Evolutionary conservation across 1,284 basidiomycete species (phyloP), one percentile per base, ranked within the genome.

Genomic region (Irpex rosettiformis): DNA sequence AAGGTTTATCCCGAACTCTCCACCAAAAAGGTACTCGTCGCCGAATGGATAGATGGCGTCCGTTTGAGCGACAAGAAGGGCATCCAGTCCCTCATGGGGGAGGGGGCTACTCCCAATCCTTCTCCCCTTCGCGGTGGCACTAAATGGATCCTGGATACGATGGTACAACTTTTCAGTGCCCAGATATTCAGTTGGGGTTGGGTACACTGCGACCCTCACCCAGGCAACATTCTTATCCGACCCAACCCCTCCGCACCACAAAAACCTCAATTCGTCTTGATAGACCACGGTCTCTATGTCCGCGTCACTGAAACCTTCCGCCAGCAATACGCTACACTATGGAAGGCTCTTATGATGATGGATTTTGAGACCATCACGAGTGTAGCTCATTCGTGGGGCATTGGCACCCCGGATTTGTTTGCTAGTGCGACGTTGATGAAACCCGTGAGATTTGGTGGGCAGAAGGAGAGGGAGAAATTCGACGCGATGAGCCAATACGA

Each of bases 131-230:
- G 79, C 63, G 88, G 88, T 4, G 88, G 87, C 6, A 74, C 85
- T 13, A 77, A 82, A 59, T 79, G 84, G 42, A 76, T 89, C 58
- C 89, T 93, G 87, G 79, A 88, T 57, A 85, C 85, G 16, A 92
- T 93, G 82, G 84, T 91, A 24, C 90, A 92, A 58, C 79, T 94
- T 1, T 92, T 92, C 75, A 84, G 85, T 27, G 87, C 88, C 0
- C 88, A 91, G 77, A 93, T 94, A 68, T 96, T 96, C 70, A 83
- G 82, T 60, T 96, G 89, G 89, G 93, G 93, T 4, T 94, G 88
- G 79, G 85, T 93, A 1, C 88, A 91, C 71, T 89, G 86, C 64
- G 88, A 93, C 60, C 91, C 87, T 0, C 88, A 84, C 65, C 82
- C 83, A 0, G 93, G 92, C 1, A 95, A 96, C 74, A 80, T 96